Evolutionary conservation across 2,329 filamentous ascomycete genomes (phyloP).

Genomic region (Thermothelomyces thermophilus): DNA sequence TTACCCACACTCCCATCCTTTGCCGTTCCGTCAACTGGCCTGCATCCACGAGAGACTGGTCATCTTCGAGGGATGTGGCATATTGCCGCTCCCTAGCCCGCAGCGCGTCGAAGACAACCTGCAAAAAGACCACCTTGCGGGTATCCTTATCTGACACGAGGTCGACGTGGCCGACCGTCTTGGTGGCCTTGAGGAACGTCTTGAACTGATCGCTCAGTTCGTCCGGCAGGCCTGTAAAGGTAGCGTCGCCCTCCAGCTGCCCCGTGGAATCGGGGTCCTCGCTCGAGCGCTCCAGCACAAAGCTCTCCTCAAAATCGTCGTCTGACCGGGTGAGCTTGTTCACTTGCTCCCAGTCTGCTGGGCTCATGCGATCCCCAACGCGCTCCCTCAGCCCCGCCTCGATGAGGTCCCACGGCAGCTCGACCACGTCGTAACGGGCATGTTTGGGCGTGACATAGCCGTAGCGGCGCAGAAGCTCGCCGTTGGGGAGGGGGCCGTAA

Average conservation of each 20-base stretch:
- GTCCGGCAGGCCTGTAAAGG: constrained; percentile 39
- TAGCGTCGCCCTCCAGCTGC: constrained; percentile 27
- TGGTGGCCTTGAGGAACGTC: constrained; percentile 42
- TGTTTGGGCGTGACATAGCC: constrained; percentile 82
- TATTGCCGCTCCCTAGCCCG: constrained; percentile 26
- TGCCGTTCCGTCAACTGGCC: constrained; percentile 4
- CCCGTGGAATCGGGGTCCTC: constrained; percentile 47
- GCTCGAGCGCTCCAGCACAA: constrained; percentile 56
- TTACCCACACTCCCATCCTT: constrained; percentile 30
- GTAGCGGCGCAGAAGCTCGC: constrained; percentile 76
- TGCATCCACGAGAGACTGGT: constrained; percentile 18
- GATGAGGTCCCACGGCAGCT: constrained; percentile 56
- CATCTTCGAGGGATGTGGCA: constrained; percentile 28
- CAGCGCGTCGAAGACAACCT: constrained; percentile 32
- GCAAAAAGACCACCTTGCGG: constrained; percentile 40
- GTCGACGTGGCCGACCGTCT: constrained; percentile 35
- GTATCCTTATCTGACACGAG: constrained; percentile 39
- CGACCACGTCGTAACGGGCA: constrained; percentile 72
- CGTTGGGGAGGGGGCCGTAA: constrained; percentile 76
- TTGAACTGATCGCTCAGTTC: constrained; percentile 49
- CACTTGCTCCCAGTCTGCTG: constrained; percentile 36
- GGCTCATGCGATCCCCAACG: constrained; percentile 10
- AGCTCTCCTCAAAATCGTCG: constrained; percentile 66
- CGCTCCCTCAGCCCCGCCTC: constrained; percentile 18
- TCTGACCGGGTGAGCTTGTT: constrained; percentile 40